A percentile compares a stretch with the other conserved stretches of the same genome.
These are phyloP conservation scores for Pseudogymnoascus sp. DNA, from an alignment of 2,329 filamentous ascomycete genomes.

Conservation along the genomic window DNA sequence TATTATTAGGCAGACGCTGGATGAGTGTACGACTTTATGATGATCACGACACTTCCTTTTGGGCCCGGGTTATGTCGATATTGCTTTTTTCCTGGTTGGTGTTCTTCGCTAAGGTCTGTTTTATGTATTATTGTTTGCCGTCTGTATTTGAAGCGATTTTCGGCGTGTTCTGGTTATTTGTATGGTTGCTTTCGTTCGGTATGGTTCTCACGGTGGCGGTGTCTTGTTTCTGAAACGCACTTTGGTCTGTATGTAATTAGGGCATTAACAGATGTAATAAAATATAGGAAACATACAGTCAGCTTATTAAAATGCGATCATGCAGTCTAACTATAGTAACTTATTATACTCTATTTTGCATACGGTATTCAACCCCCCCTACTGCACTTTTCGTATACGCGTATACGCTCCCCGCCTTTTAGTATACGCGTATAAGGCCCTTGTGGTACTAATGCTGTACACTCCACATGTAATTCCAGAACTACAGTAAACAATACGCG, in stretches of 20 bases:
- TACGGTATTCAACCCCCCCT: not conserved
- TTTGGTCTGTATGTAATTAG: not conserved
- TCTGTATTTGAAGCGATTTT: not conserved
- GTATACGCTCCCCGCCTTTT: not conserved
- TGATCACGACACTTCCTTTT: not conserved
- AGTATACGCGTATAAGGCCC: not conserved
- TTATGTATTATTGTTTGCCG: not conserved
- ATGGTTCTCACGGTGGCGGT: not conserved
- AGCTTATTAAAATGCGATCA: not conserved
- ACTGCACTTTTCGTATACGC: not conserved
- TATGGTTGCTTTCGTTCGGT: not conserved
- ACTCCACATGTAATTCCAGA: not conserved
- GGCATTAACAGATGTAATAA: not conserved
- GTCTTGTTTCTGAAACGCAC: not conserved
- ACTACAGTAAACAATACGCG: not conserved
- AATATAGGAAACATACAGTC: not conserved
- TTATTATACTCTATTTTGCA: not conserved
- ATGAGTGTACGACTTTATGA: not conserved
- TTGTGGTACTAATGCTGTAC: not conserved
- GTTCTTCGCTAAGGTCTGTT: not conserved
- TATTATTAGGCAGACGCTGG: not conserved
- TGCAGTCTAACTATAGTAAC: not conserved
- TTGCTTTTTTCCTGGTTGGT: not conserved
- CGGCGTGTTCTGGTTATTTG: not conserved
- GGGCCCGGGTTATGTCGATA: not conserved